phyloP scores from a whole-genome alignment of 371 early-diverging fungal genomes.

The Zychaea mexicana region DNA sequence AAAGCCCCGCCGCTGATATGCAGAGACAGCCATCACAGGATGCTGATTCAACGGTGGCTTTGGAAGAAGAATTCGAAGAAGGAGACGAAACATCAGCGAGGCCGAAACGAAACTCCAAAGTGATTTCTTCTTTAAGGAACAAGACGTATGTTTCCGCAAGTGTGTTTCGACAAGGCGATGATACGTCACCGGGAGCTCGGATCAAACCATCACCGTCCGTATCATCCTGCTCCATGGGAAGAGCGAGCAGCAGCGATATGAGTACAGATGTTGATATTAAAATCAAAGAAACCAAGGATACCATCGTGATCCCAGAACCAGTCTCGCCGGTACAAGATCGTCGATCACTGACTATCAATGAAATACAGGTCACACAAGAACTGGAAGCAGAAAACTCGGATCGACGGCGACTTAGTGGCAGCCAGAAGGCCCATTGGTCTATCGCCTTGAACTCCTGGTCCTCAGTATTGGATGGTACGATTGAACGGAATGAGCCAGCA shows the following conservation, averaged over 20 bases:
- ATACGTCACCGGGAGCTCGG: neutral
- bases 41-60: neutral
- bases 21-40: neutral
- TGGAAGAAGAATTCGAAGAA: neutral
- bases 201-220: neutral
- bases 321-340: neutral
- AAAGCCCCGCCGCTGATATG: neutral
- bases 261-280: neutral
- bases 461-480: conserved; percentile 10
- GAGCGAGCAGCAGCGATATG: neutral
- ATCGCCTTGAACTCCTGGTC: conserved; percentile 46
- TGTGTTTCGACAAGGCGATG: conserved; percentile 31
- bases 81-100: neutral
- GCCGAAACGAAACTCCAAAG: conserved; percentile 28
- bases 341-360: neutral
- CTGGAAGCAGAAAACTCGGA: conserved; percentile 1
- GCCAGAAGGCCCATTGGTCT: conserved; percentile 49
- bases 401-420: conserved; percentile 35
- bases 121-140: conserved; percentile 29
- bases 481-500: neutral
- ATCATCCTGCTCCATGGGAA: neutral
- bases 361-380: neutral
- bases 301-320: neutral
- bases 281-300: neutral
- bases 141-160: conserved; percentile 44